These are phyloP conservation scores for Triadica sebifera DNA, from an alignment of 345 rosid genomes.

Conservation along the genomic window DNA sequence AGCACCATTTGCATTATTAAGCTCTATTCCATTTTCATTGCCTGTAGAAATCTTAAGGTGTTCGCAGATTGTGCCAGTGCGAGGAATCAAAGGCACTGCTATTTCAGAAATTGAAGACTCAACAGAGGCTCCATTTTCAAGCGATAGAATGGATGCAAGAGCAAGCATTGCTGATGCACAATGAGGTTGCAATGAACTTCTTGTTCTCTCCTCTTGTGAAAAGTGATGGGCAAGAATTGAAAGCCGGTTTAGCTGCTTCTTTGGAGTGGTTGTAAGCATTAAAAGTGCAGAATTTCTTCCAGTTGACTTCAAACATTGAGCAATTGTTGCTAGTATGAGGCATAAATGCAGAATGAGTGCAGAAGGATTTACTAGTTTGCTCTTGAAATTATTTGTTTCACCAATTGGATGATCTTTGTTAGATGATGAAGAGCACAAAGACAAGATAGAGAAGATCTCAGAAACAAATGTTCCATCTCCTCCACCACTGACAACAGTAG, in stretches of 20 bases:
- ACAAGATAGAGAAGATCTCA: constrained; percentile 71
- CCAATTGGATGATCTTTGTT: constrained; percentile 43
- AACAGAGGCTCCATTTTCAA: constrained; percentile 72
- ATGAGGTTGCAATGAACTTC: constrained; percentile 56
- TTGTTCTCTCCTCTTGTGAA: constrained; percentile 61
- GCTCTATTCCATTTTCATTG: constrained; percentile 38
- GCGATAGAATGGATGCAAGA: constrained; percentile 85
- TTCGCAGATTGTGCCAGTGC: constrained; percentile 70
- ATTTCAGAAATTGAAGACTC: constrained; percentile 73
- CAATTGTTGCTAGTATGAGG: constrained; percentile 68
- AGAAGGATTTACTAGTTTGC: constrained; percentile 54
- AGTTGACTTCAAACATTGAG: constrained; percentile 76
- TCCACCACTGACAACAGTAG: constrained; percentile 88
- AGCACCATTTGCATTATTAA: constrained; percentile 25
- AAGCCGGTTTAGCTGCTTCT: constrained; percentile 80
- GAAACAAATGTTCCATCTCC: constrained; percentile 88
- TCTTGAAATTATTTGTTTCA: constrained; percentile 51
- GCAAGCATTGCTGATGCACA: constrained; percentile 92
- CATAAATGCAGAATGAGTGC: constrained; percentile 60
- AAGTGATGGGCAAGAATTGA: constrained; percentile 66
- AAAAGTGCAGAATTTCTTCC: constrained; percentile 84
- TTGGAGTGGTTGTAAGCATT: constrained; percentile 83
- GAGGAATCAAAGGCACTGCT: constrained; percentile 87
- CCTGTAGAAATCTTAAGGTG: constrained; percentile 53
- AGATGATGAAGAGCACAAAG: constrained; percentile 48